phyloP scores from a whole-genome alignment of 495 filamentous ascomycete genomes.

The Penicillium fimorum region DNA sequence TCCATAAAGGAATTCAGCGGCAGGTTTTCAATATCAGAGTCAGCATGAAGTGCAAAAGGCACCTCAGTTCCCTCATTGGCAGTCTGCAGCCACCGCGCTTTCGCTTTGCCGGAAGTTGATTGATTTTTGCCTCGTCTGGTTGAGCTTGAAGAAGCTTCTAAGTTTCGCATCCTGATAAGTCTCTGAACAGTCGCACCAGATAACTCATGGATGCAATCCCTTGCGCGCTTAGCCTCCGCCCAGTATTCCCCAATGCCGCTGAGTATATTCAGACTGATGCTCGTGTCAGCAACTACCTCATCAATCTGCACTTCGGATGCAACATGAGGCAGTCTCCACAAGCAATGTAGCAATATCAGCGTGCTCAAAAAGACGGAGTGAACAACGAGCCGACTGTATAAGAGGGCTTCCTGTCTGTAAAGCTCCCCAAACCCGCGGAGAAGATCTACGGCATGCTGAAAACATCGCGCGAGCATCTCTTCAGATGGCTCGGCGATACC shows the following conservation, averaged over 20 bases:
- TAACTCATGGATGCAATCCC: slow-evolving; percentile 45
- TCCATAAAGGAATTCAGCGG: slow-evolving; percentile 13
- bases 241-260: slow-evolving; percentile 50
- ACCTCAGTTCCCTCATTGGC: neutral
- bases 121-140: neutral
- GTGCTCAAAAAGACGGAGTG: slow-evolving; percentile 44
- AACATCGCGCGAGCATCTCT: slow-evolving; percentile 33
- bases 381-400: slow-evolving; percentile 42
- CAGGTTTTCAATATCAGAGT: neutral
- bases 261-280: slow-evolving; percentile 40
- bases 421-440: slow-evolving; percentile 36
- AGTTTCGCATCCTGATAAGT: slow-evolving; percentile 30
- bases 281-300: slow-evolving; percentile 37
- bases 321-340: slow-evolving; percentile 39
- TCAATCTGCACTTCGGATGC: slow-evolving; percentile 37
- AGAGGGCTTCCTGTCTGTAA: slow-evolving; percentile 33
- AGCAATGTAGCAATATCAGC: slow-evolving; percentile 42
- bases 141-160: slow-evolving; percentile 8
- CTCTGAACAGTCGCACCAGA: slow-evolving; percentile 39
- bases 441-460: slow-evolving; percentile 35
- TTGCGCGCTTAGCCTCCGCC: slow-evolving; percentile 41
- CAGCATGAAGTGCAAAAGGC: neutral
- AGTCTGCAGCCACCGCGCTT: neutral
- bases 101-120: neutral
- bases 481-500: slow-evolving; percentile 42